These are phyloP conservation scores for Cicer yamashitae DNA, from an alignment of 306 rosid species.

Conservation along the genomic window DNA sequence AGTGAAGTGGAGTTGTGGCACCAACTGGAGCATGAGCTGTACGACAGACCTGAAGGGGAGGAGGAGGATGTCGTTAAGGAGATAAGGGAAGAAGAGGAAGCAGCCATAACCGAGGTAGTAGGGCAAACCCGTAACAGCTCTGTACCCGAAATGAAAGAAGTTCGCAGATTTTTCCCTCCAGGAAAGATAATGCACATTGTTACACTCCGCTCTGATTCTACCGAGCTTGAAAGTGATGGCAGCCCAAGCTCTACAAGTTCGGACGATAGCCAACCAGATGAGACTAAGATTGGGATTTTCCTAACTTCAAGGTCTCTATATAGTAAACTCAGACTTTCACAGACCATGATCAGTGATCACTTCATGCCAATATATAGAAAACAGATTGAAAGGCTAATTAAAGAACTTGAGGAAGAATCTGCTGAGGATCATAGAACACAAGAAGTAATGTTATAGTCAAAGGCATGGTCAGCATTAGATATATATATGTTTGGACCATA, in stretches of 20 bases:
- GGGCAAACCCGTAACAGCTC: slow-evolving; percentile 56
- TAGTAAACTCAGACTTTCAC: slow-evolving; percentile 86
- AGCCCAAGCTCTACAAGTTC: slow-evolving; percentile 55
- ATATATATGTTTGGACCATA: slow-evolving; percentile 31
- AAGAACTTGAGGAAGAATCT: slow-evolving; percentile 73
- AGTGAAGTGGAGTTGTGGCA: slow-evolving; percentile 94
- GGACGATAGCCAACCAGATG: slow-evolving; percentile 54
- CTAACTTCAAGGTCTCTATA: slow-evolving; percentile 80
- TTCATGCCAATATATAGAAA: slow-evolving; percentile 91
- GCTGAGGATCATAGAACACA: slow-evolving; percentile 38
- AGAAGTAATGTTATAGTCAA: slow-evolving; percentile 52
- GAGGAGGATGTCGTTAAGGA: slow-evolving; percentile 66
- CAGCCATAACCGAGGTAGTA: slow-evolving; percentile 66
- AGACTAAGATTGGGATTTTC: slow-evolving; percentile 72
- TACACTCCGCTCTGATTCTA: slow-evolving; percentile 44
- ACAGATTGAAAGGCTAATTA: slow-evolving; percentile 76
- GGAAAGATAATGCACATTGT: slow-evolving; percentile 94
- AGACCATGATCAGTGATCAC: slow-evolving; percentile 95
- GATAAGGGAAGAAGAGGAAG: slow-evolving; percentile 78
- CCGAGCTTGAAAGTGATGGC: slow-evolving; percentile 52
- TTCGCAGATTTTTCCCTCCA: slow-evolving; percentile 82
- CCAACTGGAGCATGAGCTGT: slow-evolving; percentile 84
- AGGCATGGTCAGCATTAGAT: slow-evolving; percentile 33
- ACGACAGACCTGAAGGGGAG: slow-evolving; percentile 57
- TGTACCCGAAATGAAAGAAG: slow-evolving; percentile 64